These are phyloP conservation scores for Margaritispora aquatica DNA, from an alignment of 495 filamentous ascomycete species.

Conservation along the genomic window DNA sequence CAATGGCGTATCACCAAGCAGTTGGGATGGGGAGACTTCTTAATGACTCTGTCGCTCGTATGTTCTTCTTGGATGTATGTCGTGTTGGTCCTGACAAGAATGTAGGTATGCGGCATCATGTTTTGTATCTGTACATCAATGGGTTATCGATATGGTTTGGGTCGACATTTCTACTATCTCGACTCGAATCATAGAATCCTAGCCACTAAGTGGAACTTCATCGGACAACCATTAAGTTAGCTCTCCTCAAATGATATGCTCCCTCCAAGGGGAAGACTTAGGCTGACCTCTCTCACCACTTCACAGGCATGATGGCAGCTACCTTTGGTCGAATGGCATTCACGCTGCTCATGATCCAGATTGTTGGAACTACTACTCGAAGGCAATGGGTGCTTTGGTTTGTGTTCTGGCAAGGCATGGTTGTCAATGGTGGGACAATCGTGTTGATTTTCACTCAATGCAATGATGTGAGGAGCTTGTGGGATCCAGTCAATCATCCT, in stretches of 20 bases:
- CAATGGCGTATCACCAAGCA: background rate
- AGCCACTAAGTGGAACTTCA: constrained; percentile 3
- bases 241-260: no score
- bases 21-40: constrained; percentile 3
- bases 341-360: background rate
- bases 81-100: background rate
- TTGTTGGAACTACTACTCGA: background rate
- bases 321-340: constrained; percentile 4
- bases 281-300: background rate
- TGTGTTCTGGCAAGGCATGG: background rate
- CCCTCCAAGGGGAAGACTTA: no score
- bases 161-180: background rate
- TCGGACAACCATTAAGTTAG: constrained; percentile 4
- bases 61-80: background rate
- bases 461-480: background rate
- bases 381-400: background rate
- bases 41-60: constrained; percentile 6
- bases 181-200: background rate
- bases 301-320: background rate
- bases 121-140: background rate
- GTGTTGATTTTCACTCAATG: constrained; percentile 2
- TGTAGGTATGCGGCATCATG: background rate
- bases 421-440: background rate
- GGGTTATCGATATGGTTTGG: constrained; percentile 1
- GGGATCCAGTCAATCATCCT: constrained; percentile 1